Evolutionary conservation across 495 filamentous ascomycete species (phyloP).

Genomic region (Corynascus novoguineensis): DNA sequence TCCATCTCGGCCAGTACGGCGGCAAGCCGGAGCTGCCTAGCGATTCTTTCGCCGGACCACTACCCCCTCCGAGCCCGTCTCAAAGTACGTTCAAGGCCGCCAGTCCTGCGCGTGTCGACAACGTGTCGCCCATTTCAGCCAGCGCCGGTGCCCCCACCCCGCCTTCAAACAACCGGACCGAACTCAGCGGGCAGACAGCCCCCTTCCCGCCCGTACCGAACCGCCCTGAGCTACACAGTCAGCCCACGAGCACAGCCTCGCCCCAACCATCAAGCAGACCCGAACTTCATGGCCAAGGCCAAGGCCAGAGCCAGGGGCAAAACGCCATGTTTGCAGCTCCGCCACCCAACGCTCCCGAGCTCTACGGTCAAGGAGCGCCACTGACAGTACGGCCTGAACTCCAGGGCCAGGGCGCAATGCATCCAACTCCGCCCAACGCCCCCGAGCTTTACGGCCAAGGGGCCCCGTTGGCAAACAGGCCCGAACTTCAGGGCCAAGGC

Average conservation of each 20-base stretch:
- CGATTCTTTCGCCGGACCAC: constrained; percentile 17
- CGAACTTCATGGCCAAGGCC: constrained; percentile 4
- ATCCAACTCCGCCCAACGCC: not conserved
- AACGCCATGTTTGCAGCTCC: not conserved
- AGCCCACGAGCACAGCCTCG: not conserved
- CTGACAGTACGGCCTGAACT: constrained; percentile 26
- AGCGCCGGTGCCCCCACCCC: constrained; percentile 20
- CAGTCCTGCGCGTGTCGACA: constrained; percentile 21
- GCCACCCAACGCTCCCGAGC: constrained; percentile 19
- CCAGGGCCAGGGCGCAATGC: constrained; percentile 22
- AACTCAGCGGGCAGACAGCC: constrained; percentile 24
- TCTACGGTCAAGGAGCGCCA: constrained; percentile 27
- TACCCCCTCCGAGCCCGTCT: constrained; percentile 27
- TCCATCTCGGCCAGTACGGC: constrained; percentile 9
- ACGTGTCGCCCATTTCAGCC: constrained; percentile 38
- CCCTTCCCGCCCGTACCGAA: constrained; percentile 17
- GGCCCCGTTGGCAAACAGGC: constrained; percentile 17
- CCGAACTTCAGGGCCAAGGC: constrained; percentile 31
- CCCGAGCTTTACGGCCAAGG: constrained; percentile 33
- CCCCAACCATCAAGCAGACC: not conserved
- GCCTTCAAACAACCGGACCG: constrained; percentile 23
- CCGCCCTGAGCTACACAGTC: constrained; percentile 13
- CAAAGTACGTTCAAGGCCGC: constrained; percentile 26
- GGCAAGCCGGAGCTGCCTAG: constrained; percentile 37
- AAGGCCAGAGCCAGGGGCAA: not conserved